phyloP scores from a whole-genome alignment of 2,329 filamentous ascomycete genomes.

The Arthrobotrys iridis region DNA sequence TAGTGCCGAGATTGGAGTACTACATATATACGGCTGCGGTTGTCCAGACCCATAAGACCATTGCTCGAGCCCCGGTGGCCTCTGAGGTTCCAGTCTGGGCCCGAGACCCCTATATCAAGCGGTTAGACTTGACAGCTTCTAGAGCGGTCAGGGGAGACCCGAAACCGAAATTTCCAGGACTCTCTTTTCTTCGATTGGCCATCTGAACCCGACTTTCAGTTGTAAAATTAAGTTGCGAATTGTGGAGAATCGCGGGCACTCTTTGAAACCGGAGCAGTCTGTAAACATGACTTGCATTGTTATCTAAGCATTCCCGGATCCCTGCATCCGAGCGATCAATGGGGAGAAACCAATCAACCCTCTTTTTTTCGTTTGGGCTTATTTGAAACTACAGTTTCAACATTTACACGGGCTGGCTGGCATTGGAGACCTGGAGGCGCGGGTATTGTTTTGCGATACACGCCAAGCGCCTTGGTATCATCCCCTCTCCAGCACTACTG shows the following conservation, averaged over 20 bases:
- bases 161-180: not conserved
- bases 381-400: constrained; percentile 25
- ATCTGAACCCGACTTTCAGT: too few relatives aligned
- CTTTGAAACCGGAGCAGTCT: not conserved
- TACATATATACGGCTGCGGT: too few relatives aligned
- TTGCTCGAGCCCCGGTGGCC: too few relatives aligned
- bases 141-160: not conserved
- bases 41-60: too few relatives aligned
- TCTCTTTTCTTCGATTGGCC: not conserved
- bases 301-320: not conserved
- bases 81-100: too few relatives aligned
- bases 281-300: constrained; percentile 4
- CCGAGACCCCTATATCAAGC: not conserved
- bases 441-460: constrained; percentile 24
- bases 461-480: constrained; percentile 28
- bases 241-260: constrained; percentile 4
- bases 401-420: not conserved
- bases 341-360: too few relatives aligned
- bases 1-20: too few relatives aligned
- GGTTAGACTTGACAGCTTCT: not conserved
- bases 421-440: not conserved
- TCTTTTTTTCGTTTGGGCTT: too few relatives aligned
- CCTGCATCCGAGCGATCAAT: not conserved
- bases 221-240: not conserved
- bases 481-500: not conserved